Evolutionary conservation across 2,329 filamentous ascomycete species (phyloP), one percentile per base, ranked within the genome.

Genomic region (Alternaria brassicicola): DNA sequence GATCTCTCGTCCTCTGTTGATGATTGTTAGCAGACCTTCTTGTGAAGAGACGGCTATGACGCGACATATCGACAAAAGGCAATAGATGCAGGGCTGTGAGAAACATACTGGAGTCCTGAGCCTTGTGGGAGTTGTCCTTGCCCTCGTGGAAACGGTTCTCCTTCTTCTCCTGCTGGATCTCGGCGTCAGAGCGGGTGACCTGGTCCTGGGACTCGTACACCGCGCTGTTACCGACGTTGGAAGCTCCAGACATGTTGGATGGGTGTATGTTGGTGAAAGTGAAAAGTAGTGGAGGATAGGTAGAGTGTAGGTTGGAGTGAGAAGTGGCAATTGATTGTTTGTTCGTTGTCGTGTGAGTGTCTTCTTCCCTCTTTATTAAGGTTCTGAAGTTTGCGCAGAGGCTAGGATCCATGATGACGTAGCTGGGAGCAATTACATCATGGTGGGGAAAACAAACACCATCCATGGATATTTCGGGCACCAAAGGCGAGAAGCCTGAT

Each of bases 121-220:
- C 81, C 61, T 83, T 76, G 78, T 96, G 91, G 51, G 88, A 89
- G 76, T 90, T 82, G 57, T 83, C 76, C 76, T 89, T 82, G 68
- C 92, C 91, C 80, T 94, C 89, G 61, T 93, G 81, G 80, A 86
- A 95, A 59, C 87, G 83, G 54, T 86, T 81, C 21, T 83, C 81
- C 26, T 83, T 79, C 53, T 83, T 79, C 50, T 85, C 80, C 19
- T 83, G 80, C 23, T 83, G 78, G 39, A 83, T 78, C 61, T 84
- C 80, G 2, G 84, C 82, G 58, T 84, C 74, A 61, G 86, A 84
- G 61, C 79, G 75, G 75, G 87, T 92, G 69, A 86, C 85, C 78
- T 95, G 91, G 79, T 95, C 91, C 57, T 88, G 89, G 56, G 84
- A 88, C 80, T 93, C 89, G 80, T 95, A 93, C 75, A 92, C 79